Evolutionary conservation across 768 basidiomycete species (phyloP), one percentile per base, ranked within the genome.

Genomic region (Dentipellis fragilis): DNA sequence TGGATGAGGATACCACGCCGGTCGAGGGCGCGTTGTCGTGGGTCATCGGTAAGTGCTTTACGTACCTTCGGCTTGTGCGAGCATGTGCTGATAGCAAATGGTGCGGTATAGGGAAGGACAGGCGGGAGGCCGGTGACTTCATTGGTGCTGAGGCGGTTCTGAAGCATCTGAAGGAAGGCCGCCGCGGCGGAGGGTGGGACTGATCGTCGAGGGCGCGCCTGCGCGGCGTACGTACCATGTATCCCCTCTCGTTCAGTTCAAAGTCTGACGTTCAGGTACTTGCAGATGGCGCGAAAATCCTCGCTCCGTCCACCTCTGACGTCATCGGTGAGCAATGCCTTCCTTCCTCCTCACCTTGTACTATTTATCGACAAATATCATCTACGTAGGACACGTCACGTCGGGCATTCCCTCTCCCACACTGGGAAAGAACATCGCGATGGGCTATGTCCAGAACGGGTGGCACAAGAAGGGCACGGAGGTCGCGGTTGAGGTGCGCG

Each of bases 391-490:
- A 37, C 66, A 71, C 11, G 80, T 98, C 48, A 99, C 94, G 0
- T 97, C 93, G 0, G 96, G 95, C 48, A 96, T 98, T 59, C 96
- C 96, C 12, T 56, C 93, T 0, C 95, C 94, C 0, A 87, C 91
- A 1, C 74, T 93, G 3, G 82, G 81, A 1, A 85, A 86, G 68
- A 97, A 99, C 69, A 91, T 98, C 62, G 92, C 94, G 0, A 98
- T 98, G 95, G 95, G 84, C 0, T 98, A 98, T 64, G 78, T 97
- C 49, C 67, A 74, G 59, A 78, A 74, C 19, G 93, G 92, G 0
- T 83, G 76, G 70, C 90, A 95, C 72, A 97, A 93, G 73, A 94
- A 90, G 68, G 92, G 90, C 10, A 95, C 87, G 0, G 80, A 86
- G 66, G 74, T 98, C 3, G 76, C 79, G 51, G 85, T 98, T 14